phyloP scores from a whole-genome alignment of 1,284 basidiomycete species.

The Rhodotorula mucilaginosa region DNA sequence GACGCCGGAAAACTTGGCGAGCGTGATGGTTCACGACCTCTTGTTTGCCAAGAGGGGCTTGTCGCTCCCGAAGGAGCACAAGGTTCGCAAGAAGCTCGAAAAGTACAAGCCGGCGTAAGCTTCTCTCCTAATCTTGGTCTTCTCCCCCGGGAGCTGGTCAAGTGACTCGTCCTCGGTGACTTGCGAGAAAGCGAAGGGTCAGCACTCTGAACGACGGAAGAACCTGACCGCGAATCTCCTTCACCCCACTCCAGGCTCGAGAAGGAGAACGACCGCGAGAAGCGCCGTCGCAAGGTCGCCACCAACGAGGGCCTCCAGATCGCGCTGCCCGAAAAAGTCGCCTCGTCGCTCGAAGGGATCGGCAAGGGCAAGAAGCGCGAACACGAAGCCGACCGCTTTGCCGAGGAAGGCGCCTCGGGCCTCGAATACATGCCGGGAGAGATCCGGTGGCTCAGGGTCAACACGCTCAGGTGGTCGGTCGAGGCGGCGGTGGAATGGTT shows the following conservation, averaged over 20 bases:
- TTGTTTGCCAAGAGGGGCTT: constrained; percentile 65
- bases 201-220: background rate
- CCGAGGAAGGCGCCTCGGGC: constrained; percentile 24
- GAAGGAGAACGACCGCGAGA: constrained; percentile 43
- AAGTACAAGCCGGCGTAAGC: constrained; percentile 41
- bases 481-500: constrained; percentile 58
- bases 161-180: too few relatives aligned
- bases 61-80: constrained; percentile 45
- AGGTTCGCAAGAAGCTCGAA: constrained; percentile 44
- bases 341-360: constrained; percentile 36
- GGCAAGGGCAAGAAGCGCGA: constrained; percentile 41
- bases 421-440: constrained; percentile 31
- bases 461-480: constrained; percentile 66
- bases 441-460: constrained; percentile 63
- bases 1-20: constrained; percentile 55
- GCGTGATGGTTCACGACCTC: constrained; percentile 83
- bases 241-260: constrained; percentile 27
- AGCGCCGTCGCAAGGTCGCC: constrained; percentile 38
- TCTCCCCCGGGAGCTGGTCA: too few relatives aligned
- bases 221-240: background rate
- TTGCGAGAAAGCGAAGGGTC: too few relatives aligned
- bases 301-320: constrained; percentile 42
- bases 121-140: too few relatives aligned
- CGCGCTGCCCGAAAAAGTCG: constrained; percentile 34
- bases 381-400: constrained; percentile 29